Evolutionary conservation across 78 protist genomes (phyloP), one percentile per base, ranked within the genome.

Genomic region (Pigoraptor vietnamica): DNA sequence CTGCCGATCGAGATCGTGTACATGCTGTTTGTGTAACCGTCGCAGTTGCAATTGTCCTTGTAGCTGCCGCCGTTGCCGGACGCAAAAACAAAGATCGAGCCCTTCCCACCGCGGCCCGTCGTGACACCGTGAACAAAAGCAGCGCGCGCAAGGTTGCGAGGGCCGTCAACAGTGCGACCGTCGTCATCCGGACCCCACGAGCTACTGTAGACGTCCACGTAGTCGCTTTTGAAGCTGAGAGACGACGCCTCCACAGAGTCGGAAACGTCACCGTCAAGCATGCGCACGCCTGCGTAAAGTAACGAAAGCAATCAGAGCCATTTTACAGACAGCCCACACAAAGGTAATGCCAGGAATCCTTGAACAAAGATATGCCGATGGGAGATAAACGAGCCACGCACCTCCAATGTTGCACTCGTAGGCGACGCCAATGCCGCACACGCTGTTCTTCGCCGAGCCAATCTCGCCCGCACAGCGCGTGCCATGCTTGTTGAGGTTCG

Each of bases 381-480:
- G 14, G 67, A 48, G 14, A 14, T 0, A 23, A 67, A 67, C 33
- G 67, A 6, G 67, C 6, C 6, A 48, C 90, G 38, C 40, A 37
- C 93, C 91, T 6, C 94, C 92, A 23, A 93, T 36, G 0, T 40
- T 40, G 36, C 91, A 89, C 6, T 90, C 55, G 40, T 83, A 93
- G 35, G 94, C 94, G 14, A 90, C 29, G 35, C 94, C 94, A 0
- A 90, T 56, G 34, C 94, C 94, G 48, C 94, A 93, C 32, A 48
- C 87, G 0, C 79, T 25, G 39, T 93, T 86, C 82, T 40, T 2
- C 0, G 29, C 87, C 36, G 40, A 92, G 23, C 90, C 94, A 40
- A 90, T 82, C 87, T 93, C 67, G 25, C 94, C 94, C 10, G 87
- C 82, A 35, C 94, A 93, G 33, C 92, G 90, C 36, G 92, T 91